Evolutionary conservation across 257 asterid genomes (phyloP), one percentile per base, ranked within the genome.

Genomic region (Solanum sparsipilum): DNA sequence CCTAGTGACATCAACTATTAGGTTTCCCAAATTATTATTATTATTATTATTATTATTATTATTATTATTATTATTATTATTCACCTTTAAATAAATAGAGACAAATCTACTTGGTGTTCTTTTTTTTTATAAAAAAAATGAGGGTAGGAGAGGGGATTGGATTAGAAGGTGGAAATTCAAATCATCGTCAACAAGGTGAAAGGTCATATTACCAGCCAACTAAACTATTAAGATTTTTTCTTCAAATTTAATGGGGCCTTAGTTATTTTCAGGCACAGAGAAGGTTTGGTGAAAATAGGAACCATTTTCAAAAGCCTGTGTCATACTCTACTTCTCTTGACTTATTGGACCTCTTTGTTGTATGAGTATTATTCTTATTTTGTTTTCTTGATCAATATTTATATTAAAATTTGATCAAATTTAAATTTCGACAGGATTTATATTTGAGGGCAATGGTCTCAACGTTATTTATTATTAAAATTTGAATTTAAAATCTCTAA

Each of bases 381-480:
- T 25, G 2, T 5, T 67, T 25, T 25, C 1, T 5, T 3, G 0
- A 25, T 56, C 0, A 56, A 18, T 67, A 67, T 25, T 25, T 5
- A 1, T 11, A 25, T 25, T 13, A 6, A 2, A 3, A 67, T 9
- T 25, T 5, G 0, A 67, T 67, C 12, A 25, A 67, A 67, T 12
- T 2, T 9, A 0, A 3, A 9, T 23, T 63, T 46, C 0, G 6
- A 0, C 18, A 0, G 20, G 3, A 0, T 46, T 46, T 46, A 46
- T 4, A 46, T 46, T 46, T 46, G 56, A 3, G 20, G 56, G 56
- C 56, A 18, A 18, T 52, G 4, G 1, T 18, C 4, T 18, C 1
- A 52, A 52, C 9, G 3, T 18, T 52, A 18, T 52, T 52, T 18
- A 6, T 52, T 52, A 18, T 52, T 0, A 52, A 18, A 52, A 18